Evolutionary conservation across 106 monocot genomes (phyloP).

Genomic region (Iris macrosiphon): DNA sequence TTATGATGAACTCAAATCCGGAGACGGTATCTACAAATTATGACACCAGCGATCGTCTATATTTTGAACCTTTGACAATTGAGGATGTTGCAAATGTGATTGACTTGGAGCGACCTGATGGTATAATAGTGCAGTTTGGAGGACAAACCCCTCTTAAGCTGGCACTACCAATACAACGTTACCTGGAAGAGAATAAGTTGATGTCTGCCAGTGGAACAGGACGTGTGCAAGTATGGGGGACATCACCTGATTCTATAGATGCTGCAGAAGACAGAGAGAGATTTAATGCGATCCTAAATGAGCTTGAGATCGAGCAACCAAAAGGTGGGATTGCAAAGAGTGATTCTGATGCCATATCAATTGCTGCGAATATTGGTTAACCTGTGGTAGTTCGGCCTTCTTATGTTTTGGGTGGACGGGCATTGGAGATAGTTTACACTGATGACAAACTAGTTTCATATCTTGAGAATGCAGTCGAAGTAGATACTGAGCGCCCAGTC

Average conservation of each 20-base stretch:
- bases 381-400: conserved; percentile 95
- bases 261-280: conserved; percentile 93
- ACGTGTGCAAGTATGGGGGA: conserved; percentile 79
- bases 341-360: conserved; percentile 64
- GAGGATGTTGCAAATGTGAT: conserved; percentile 94
- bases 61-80: conserved; percentile 92
- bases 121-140: conserved; percentile 96
- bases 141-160: conserved; percentile 98
- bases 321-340: conserved; percentile 96
- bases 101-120: conserved; percentile 80
- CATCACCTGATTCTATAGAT: conserved; percentile 94
- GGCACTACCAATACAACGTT: conserved; percentile 73
- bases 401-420: conserved; percentile 93
- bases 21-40: conserved; percentile 99
- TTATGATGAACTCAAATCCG: conserved; percentile 99
- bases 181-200: conserved; percentile 56
- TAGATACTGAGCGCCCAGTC: conserved; percentile 89
- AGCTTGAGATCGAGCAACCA: conserved; percentile 81
- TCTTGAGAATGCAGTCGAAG: conserved; percentile 89
- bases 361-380: conserved; percentile 79
- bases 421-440: conserved; percentile 92
- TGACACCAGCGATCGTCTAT: conserved; percentile 91
- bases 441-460: conserved; percentile 82
- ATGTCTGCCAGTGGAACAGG: conserved; percentile 45
- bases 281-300: conserved; percentile 81